Evolutionary conservation across 768 basidiomycete species (phyloP).

Genomic region (Tulasnella sp.): DNA sequence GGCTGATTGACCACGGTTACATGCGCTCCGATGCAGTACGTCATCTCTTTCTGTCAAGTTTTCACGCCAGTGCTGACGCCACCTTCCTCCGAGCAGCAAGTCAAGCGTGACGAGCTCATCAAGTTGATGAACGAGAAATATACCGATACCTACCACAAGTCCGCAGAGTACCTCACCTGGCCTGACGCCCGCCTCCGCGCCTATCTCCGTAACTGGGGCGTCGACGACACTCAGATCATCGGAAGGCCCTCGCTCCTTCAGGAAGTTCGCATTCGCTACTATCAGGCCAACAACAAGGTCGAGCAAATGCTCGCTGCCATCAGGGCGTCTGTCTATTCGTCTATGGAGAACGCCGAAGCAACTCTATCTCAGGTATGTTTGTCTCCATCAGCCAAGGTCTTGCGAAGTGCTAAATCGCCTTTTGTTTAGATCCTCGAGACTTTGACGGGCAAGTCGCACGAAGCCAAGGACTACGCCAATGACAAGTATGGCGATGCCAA

Average conservation of each 20-base stretch:
- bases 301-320: slow-evolving; percentile 64
- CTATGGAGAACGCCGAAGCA: slow-evolving; percentile 77
- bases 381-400: background rate
- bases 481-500: slow-evolving; percentile 13
- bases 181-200: slow-evolving; percentile 91
- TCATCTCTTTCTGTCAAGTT: background rate
- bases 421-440: slow-evolving; percentile 7
- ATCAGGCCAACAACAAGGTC: slow-evolving; percentile 58
- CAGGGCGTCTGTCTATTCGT: slow-evolving; percentile 64
- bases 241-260: slow-evolving; percentile 72
- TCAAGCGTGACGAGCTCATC: slow-evolving; percentile 75
- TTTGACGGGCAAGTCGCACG: slow-evolving; percentile 13
- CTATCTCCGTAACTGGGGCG: slow-evolving; percentile 76
- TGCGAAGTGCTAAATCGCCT: background rate
- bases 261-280: slow-evolving; percentile 45
- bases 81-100: slow-evolving; percentile 44
- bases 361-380: slow-evolving; percentile 49
- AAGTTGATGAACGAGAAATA: slow-evolving; percentile 74
- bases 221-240: slow-evolving; percentile 66
- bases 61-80: too few species aligned
- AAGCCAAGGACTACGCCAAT: slow-evolving; percentile 18
- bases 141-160: slow-evolving; percentile 51
- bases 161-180: slow-evolving; percentile 80
- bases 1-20: slow-evolving; percentile 76
- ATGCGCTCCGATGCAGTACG: slow-evolving; percentile 54